phyloP scores from a whole-genome alignment of 768 basidiomycete species.

The Terana coerulea region DNA sequence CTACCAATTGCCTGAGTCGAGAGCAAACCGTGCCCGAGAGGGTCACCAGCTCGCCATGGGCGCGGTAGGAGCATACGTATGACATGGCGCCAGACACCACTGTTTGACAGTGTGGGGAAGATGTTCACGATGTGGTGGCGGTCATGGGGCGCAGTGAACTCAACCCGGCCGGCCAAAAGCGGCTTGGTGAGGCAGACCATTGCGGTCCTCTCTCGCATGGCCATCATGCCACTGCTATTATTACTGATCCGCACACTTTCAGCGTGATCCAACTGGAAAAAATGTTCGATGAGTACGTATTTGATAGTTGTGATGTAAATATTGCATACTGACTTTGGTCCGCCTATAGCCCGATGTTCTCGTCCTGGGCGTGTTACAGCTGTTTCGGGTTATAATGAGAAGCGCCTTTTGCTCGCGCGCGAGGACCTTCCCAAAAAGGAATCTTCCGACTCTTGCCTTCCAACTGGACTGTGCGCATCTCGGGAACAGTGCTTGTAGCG shows the following conservation, averaged over 20 bases:
- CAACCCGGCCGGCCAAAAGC: conserved; percentile 16
- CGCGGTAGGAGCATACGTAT: conserved; percentile 18
- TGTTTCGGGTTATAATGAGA: too few species aligned
- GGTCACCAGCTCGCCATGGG: conserved; percentile 13
- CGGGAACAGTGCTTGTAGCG: too few species aligned
- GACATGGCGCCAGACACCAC: conserved; percentile 27
- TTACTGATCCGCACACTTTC: conserved; percentile 72
- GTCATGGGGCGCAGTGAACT: conserved; percentile 12
- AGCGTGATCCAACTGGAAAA: conserved; percentile 52
- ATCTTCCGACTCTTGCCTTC: too few species aligned
- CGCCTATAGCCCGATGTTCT: conserved; percentile 71
- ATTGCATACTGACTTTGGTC: conserved; percentile 4
- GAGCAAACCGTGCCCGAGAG: conserved; percentile 9
- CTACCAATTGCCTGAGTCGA: conserved; percentile 39
- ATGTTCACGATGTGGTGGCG: conserved; percentile 36
- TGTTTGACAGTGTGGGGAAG: conserved; percentile 40
- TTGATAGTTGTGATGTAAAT: conserved; percentile 1
- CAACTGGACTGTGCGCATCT: too few species aligned
- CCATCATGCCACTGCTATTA: conserved; percentile 74
- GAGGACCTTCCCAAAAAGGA: too few species aligned
- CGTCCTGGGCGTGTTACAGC: too few species aligned
- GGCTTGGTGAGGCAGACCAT: conserved; percentile 73
- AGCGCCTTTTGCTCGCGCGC: too few species aligned
- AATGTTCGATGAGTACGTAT: conserved; percentile 74
- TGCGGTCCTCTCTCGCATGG: conserved; percentile 81